Conservation (phyloP, 805 yeast genomes). For the Candida sakaeoensis region DNA sequence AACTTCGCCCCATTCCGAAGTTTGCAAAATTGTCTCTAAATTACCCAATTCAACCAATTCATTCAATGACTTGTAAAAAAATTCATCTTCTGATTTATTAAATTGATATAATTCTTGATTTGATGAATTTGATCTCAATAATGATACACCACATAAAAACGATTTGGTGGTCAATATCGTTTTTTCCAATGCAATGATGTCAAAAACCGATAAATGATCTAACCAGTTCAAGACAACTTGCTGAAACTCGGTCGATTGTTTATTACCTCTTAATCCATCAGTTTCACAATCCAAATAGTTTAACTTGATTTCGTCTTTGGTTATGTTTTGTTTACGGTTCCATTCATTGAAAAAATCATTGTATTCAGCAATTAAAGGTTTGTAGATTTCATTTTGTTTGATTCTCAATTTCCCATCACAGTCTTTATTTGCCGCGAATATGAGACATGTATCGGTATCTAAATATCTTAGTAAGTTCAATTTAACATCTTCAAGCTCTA, state of each 20-base stretch:
- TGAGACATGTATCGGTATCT: slow-evolving; percentile 91
- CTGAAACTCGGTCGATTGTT: slow-evolving; percentile 59
- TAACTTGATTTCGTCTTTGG: slow-evolving; percentile 36
- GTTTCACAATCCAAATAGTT: slow-evolving; percentile 73
- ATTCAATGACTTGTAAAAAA: slow-evolving; percentile 48
- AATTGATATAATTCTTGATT: slow-evolving; percentile 30
- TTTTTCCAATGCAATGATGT: slow-evolving; percentile 83
- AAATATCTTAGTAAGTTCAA: slow-evolving; percentile 69
- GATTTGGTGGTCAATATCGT: slow-evolving; percentile 86
- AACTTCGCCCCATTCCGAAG: slow-evolving; percentile 95
- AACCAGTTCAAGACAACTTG: slow-evolving; percentile 65
- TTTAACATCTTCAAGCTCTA: slow-evolving; percentile 53
- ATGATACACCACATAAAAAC: slow-evolving; percentile 72
- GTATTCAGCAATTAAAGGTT: slow-evolving; percentile 68
- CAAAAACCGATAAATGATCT: slow-evolving; percentile 61
- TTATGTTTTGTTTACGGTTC: slow-evolving; percentile 23
- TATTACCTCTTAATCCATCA: slow-evolving; percentile 78
- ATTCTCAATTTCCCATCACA: slow-evolving; percentile 77
- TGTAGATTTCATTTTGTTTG: slow-evolving; percentile 74
- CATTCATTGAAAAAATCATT: slow-evolving; percentile 53
- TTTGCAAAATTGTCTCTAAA: slow-evolving; percentile 80
- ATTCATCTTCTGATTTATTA: slow-evolving; percentile 29
- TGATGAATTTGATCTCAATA: slow-evolving; percentile 48
- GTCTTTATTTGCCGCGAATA: slow-evolving; percentile 76
- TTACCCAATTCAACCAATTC: slow-evolving; percentile 75